Evolutionary conservation across 495 filamentous ascomycete species (phyloP), one percentile per base, ranked within the genome.

Genomic region (Cercophora scortea): DNA sequence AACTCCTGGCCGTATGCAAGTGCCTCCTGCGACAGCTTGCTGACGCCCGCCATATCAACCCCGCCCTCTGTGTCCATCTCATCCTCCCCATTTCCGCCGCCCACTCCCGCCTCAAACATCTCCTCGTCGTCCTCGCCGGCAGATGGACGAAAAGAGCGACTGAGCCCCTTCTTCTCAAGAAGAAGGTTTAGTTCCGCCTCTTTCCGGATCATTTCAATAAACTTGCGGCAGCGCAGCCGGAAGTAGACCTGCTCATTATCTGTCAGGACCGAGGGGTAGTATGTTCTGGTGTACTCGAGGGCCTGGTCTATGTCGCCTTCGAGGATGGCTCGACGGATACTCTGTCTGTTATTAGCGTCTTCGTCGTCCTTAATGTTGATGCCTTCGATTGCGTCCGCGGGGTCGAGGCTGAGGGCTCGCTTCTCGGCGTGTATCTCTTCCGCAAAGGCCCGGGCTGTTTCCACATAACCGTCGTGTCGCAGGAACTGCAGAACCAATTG

Each of bases 401-500:
- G 68, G 50, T 79, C 78, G 46, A 79, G 72, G 48, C 78, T 76
- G 32, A 94, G 67, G 8, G 84, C 79, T 52, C 70, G 69, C 52
- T 83, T 81, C 64, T 95, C 90, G 15, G 74, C 72, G 36, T 82
- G 81, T 6, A 95, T 83, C 63, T 97, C 94, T 61, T 86, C 79
- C 7, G 87, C 83, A 69, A 99, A 97, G 0, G 87, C 89, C 54
- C 83, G 80, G 13, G 91, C 90, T 7, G 93, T 95, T 52, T 96
- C 92, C n/a, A 96, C 84, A 57, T 96, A 97, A 50, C 93, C 94
- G 64, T 97, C 94, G 61, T 96, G 93, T 38, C 89, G 87, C 7
- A 99, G 75, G 59, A 91, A 95, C 67, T 96, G 91, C 10, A 89
- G 78, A 15, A 94, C 79, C 55, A 84, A 57, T 56, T 86, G 79